These are phyloP conservation scores for Calonectria pseudoturangicola DNA, from an alignment of 2,329 filamentous ascomycete species.

Conservation along the genomic window DNA sequence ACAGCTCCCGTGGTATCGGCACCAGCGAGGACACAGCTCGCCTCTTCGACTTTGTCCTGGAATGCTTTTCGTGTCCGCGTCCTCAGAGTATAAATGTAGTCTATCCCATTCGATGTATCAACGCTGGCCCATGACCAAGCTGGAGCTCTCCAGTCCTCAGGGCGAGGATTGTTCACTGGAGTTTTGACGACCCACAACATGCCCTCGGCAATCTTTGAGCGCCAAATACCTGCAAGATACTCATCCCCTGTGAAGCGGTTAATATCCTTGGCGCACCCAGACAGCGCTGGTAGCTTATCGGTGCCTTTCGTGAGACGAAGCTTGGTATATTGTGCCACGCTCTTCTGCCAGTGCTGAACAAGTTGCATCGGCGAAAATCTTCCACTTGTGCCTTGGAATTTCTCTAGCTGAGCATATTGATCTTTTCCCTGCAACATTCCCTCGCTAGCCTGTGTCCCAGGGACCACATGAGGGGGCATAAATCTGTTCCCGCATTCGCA, in stretches of 20 bases:
- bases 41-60: conserved; percentile 8
- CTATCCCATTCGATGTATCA: conserved; percentile 10
- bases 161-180: not conserved
- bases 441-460: not conserved
- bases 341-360: conserved; percentile 18
- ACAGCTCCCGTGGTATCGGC: conserved; percentile 17
- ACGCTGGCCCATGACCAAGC: conserved; percentile 37
- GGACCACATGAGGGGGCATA: conserved; percentile 17
- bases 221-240: conserved; percentile 31
- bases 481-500: conserved; percentile 42
- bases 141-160: conserved; percentile 26
- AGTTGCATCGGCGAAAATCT: conserved; percentile 6
- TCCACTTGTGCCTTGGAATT: not conserved
- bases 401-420: conserved; percentile 22
- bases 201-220: conserved; percentile 1
- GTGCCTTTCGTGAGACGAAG: conserved; percentile 16
- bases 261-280: conserved; percentile 23
- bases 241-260: conserved; percentile 5
- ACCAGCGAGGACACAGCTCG: not conserved
- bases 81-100: conserved; percentile 17
- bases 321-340: conserved; percentile 21
- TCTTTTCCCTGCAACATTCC: conserved; percentile 4
- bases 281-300: conserved; percentile 31
- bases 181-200: conserved; percentile 26
- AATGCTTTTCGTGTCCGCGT: not conserved